A percentile compares a stretch with the other conserved stretches of the same genome.
Conservation (phyloP, 106 monocot genomes). For the Dioscorea zingiberensis region DNA sequence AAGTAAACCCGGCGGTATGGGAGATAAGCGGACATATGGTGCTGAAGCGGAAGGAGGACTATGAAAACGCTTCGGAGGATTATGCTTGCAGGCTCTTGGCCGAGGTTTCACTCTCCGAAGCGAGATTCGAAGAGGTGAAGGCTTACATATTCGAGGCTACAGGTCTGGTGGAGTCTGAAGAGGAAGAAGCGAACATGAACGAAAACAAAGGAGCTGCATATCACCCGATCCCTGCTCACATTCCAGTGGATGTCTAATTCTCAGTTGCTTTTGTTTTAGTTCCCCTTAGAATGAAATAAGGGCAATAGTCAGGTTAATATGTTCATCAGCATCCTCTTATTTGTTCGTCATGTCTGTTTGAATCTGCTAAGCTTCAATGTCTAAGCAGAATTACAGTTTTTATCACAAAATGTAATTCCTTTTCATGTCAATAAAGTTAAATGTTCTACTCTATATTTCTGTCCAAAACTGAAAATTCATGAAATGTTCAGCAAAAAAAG, state of each 20-base stretch:
- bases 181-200: conserved; percentile 1
- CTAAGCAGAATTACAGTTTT: too few species aligned
- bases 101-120: conserved; percentile 77
- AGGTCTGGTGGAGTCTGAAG: conserved; percentile 28
- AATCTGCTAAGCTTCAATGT: background rate
- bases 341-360: background rate
- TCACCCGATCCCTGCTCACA: background rate
- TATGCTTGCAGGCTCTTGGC: conserved; percentile 72
- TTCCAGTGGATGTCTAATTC: conserved; percentile 42
- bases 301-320: background rate
- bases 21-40: conserved; percentile 96
- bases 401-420: too few species aligned
- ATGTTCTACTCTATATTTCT: too few species aligned
- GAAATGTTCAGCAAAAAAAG: too few species aligned
- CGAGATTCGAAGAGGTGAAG: conserved; percentile 75
- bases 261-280: background rate
- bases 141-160: conserved; percentile 47
- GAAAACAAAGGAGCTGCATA: conserved; percentile 4
- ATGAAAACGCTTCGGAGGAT: conserved; percentile 66
- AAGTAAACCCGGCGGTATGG: conserved; percentile 90
- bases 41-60: conserved; percentile 76
- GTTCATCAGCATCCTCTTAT: background rate
- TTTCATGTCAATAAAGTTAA: too few species aligned
- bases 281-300: background rate
- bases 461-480: too few species aligned